A percentile compares a stretch with the other conserved stretches of the same genome.
Evolutionary conservation across 73 alveolate species (phyloP).

Genomic region (Tetrahymena malaccensis): DNA sequence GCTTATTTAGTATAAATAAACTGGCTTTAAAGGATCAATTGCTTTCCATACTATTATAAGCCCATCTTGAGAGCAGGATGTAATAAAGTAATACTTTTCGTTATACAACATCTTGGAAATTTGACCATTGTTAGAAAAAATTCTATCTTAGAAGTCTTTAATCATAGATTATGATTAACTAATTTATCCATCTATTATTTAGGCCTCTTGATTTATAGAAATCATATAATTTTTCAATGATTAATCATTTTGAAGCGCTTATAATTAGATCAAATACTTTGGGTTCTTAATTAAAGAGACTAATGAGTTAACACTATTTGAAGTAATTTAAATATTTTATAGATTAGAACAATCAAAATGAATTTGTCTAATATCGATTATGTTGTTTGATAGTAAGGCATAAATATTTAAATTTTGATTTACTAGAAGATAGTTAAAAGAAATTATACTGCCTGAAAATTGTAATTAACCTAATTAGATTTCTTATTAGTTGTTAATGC

Average conservation of each 20-base stretch:
- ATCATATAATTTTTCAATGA: not conserved
- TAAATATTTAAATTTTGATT: no score
- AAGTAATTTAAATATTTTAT: not conserved
- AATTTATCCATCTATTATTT: not conserved
- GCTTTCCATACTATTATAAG: not conserved
- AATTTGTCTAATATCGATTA: not conserved
- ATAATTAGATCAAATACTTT: not conserved
- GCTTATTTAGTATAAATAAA: not conserved
- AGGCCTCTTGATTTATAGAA: not conserved
- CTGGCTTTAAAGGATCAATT: not conserved
- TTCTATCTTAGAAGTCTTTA: not conserved
- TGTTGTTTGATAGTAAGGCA: not conserved
- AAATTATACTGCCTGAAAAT: not conserved
- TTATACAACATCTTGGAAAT: not conserved
- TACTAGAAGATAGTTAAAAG: not conserved
- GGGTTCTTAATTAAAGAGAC: not conserved
- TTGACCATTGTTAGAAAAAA: not conserved
- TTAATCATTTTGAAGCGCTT: not conserved
- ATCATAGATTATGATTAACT: not conserved
- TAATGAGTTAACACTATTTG: not conserved
- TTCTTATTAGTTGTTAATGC: no score
- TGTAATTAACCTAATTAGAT: not conserved
- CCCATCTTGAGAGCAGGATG: not conserved
- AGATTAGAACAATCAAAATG: not conserved
- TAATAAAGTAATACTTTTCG: not conserved